Percentiles rank a stretch among this genome's conserved stretches.
These are phyloP conservation scores for Curvularia eragrostidis DNA, from an alignment of 2,329 filamentous ascomycete genomes.

Conservation along the genomic window DNA sequence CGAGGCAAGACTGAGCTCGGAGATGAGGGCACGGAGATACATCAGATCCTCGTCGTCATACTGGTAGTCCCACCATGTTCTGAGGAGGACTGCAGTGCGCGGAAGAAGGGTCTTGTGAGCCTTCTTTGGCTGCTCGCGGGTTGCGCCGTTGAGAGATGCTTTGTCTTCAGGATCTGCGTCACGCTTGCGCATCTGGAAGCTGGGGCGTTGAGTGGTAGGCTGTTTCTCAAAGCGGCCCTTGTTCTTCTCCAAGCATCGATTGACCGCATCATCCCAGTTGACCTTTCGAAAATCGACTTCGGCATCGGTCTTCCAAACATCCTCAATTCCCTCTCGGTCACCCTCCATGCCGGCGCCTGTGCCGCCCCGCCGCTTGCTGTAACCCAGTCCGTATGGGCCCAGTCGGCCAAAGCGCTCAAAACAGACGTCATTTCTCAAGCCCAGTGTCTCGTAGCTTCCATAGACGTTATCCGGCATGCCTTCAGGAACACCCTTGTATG, in stretches of 20 bases:
- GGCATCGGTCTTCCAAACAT: conserved; percentile 73
- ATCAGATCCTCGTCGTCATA: conserved; percentile 83
- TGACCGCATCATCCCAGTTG: conserved; percentile 80
- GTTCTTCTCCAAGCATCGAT: conserved; percentile 75
- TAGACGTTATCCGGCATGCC: conserved; percentile 85
- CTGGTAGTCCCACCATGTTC: conserved; percentile 80
- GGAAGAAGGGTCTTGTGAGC: conserved; percentile 51
- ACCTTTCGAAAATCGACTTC: conserved; percentile 79
- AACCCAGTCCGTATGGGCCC: conserved; percentile 89
- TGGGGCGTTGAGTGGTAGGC: conserved; percentile 43
- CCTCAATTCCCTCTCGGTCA: conserved; percentile 79
- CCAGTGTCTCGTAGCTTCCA: conserved; percentile 85
- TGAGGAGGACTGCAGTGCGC: conserved; percentile 79
- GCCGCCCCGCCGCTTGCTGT: conserved; percentile 78
- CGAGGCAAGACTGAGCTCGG: conserved; percentile 77
- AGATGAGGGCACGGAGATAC: conserved; percentile 80
- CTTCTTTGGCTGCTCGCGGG: conserved; percentile 29
- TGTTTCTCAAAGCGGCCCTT: conserved; percentile 67
- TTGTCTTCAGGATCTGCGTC: conserved; percentile 5
- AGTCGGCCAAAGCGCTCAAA: conserved; percentile 90
- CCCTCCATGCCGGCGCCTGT: conserved; percentile 85
- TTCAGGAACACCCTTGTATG: conserved; percentile 77
- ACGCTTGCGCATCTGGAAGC: conserved; percentile 51
- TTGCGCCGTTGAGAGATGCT: conserved; percentile 19
- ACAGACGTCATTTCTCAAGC: conserved; percentile 83